phyloP scores from a whole-genome alignment of 495 filamentous ascomycete species.

The Venustampulla echinocandica region DNA sequence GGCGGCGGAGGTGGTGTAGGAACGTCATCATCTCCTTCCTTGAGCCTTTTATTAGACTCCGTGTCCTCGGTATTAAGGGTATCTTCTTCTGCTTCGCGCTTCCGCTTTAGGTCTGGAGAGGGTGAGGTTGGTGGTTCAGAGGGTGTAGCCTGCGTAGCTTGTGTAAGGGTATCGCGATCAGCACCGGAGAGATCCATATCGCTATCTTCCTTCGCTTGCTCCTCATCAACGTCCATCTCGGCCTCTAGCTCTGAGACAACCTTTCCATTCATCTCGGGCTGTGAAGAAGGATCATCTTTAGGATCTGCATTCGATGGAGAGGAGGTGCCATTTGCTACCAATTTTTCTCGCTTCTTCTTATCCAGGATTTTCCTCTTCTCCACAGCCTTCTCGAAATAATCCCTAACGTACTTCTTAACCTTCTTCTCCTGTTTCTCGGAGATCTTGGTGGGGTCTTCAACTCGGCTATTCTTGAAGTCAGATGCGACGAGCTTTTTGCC shows the following conservation, averaged over 20 bases:
- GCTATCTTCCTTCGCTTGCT: conserved; percentile 24
- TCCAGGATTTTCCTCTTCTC: conserved; percentile 64
- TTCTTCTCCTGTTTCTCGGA: conserved; percentile 70
- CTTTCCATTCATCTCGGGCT: conserved; percentile 27
- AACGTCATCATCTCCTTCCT: conserved; percentile 25
- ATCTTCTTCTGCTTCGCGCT: conserved; percentile 40
- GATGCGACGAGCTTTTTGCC: conserved; percentile 80
- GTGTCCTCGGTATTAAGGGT: conserved; percentile 25
- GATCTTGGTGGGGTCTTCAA: conserved; percentile 74
- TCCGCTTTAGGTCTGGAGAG: conserved; percentile 49
- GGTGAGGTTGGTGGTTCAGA: conserved; percentile 6
- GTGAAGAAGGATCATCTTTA: conserved; percentile 8
- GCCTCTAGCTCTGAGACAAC: conserved; percentile 21
- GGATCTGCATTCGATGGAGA: not conserved
- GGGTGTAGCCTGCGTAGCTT: not conserved
- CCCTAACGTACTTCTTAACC: conserved; percentile 70
- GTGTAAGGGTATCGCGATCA: conserved; percentile 34
- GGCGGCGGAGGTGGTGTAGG: conserved; percentile 20
- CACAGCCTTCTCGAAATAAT: conserved; percentile 79
- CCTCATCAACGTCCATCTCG: conserved; percentile 12
- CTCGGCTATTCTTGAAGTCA: conserved; percentile 79
- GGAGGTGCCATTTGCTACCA: conserved; percentile 19
- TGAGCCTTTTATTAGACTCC: conserved; percentile 36
- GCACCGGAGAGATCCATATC: conserved; percentile 51
- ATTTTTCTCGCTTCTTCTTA: conserved; percentile 48